A percentile compares a stretch with the other conserved stretches of the same genome.
Conservation (phyloP, 2,329 filamentous ascomycete species). For the Sclerotinia spermophila region DNA sequence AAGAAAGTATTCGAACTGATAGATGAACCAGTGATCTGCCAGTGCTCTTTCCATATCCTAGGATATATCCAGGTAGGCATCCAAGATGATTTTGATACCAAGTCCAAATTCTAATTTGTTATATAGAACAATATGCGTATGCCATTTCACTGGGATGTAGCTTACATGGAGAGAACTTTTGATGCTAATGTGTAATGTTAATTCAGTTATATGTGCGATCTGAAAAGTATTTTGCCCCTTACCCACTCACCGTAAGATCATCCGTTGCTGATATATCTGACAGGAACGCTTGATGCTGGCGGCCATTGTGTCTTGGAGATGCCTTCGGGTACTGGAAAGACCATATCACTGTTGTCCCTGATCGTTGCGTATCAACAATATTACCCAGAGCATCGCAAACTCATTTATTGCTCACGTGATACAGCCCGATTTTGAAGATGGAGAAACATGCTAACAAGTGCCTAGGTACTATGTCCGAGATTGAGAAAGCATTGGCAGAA, state of each 20-base stretch:
- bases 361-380: constrained; percentile 96
- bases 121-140: constrained; percentile 64
- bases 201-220: constrained; percentile 72
- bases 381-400: constrained; percentile 87
- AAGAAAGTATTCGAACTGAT: constrained; percentile 17
- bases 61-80: constrained; percentile 58
- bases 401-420: constrained; percentile 93
- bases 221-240: constrained; percentile 53
- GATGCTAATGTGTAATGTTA: constrained; percentile 21
- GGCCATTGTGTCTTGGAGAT: constrained; percentile 98
- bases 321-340: constrained; percentile 98
- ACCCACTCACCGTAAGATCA: neutral
- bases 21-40: constrained; percentile 55
- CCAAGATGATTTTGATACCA: neutral
- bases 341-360: constrained; percentile 87
- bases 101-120: constrained; percentile 39
- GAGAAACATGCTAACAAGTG: neutral
- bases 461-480: constrained; percentile 91
- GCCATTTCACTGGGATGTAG: constrained; percentile 20
- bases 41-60: constrained; percentile 70
- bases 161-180: neutral
- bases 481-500: constrained; percentile 94
- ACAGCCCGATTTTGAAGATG: neutral
- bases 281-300: constrained; percentile 79
- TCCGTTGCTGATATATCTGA: constrained; percentile 21